These are phyloP conservation scores for Cryptococcus sp. DNA, from an alignment of 1,284 basidiomycete genomes.

Conservation along the genomic window DNA sequence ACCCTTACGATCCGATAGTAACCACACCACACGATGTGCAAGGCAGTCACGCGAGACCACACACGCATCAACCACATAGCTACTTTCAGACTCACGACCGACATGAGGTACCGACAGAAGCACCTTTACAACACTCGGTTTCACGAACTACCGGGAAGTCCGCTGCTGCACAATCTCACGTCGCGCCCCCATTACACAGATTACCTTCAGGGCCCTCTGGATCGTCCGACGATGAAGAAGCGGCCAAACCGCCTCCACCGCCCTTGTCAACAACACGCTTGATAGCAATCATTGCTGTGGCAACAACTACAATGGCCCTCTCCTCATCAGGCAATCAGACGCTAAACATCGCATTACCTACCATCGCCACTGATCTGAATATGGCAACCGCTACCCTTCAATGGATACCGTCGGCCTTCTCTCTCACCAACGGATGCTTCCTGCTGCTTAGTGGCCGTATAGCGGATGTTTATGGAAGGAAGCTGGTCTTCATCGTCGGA, in stretches of 20 bases:
- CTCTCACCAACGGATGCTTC: constrained; percentile 67
- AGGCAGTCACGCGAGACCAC: background rate
- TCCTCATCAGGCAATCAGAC: constrained; percentile 47
- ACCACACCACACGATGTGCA: constrained; percentile 4
- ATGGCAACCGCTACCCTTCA: constrained; percentile 1
- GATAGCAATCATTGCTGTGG: constrained; percentile 28
- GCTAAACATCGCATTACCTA: constrained; percentile 63
- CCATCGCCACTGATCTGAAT: constrained; percentile 60
- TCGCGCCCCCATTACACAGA: background rate
- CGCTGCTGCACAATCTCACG: background rate
- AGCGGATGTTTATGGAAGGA: constrained; percentile 71
- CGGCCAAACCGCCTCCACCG: constrained; percentile 8
- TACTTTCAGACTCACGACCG: too few species aligned
- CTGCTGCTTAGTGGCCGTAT: constrained; percentile 69
- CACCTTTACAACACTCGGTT: background rate
- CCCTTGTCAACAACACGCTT: constrained; percentile 20
- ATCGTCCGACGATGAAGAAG: background rate
- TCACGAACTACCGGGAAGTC: constrained; percentile 3
- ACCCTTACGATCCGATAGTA: constrained; percentile 6
- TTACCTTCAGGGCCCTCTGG: too few species aligned
- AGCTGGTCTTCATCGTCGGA: constrained; percentile 63
- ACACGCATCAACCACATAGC: background rate
- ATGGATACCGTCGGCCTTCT: constrained; percentile 54
- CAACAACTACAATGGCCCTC: constrained; percentile 34
- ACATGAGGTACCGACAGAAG: too few species aligned